Evolutionary conservation across 805 yeast genomes (phyloP).

Genomic region (Lipomyces orientalis): DNA sequence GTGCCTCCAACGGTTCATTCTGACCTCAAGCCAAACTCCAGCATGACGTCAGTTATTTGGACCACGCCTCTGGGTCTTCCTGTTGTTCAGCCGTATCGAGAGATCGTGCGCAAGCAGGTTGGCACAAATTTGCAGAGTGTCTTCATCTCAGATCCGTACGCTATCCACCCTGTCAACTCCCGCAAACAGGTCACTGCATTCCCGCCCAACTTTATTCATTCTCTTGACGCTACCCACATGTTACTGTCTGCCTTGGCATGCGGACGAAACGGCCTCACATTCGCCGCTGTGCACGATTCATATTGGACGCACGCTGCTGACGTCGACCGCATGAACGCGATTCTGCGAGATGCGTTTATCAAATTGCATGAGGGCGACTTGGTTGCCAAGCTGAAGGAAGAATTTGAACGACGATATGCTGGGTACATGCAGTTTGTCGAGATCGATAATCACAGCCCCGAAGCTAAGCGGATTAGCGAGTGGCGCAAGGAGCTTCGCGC

Average conservation of each 20-base stretch:
- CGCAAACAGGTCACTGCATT: slow-evolving; percentile 91
- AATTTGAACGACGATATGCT: slow-evolving; percentile 79
- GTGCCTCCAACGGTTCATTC: slow-evolving; percentile 66
- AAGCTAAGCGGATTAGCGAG: slow-evolving; percentile 56
- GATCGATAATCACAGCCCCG: slow-evolving; percentile 58
- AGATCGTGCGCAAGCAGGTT: slow-evolving; percentile 65
- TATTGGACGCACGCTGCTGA: slow-evolving; percentile 97
- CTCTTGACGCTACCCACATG: slow-evolving; percentile 97
- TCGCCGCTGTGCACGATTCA: slow-evolving; percentile 97
- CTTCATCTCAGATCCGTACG: slow-evolving; percentile 86
- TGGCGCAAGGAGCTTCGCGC: slow-evolving; percentile 18
- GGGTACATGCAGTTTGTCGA: slow-evolving; percentile 67
- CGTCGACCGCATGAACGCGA: slow-evolving; percentile 69
- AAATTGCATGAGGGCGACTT: slow-evolving; percentile 75
- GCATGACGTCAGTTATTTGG: slow-evolving; percentile 93
- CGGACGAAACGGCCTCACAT: slow-evolving; percentile 64
- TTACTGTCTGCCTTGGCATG: slow-evolving; percentile 83
- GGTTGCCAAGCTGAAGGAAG: slow-evolving; percentile 70
- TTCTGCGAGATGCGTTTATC: slow-evolving; percentile 80
- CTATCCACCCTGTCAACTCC: slow-evolving; percentile 78
- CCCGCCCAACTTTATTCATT: slow-evolving; percentile 95
- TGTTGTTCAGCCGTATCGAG: slow-evolving; percentile 95
- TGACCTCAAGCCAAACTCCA: slow-evolving; percentile 48
- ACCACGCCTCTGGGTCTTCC: slow-evolving; percentile 95
- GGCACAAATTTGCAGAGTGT: slow-evolving; percentile 87